These are phyloP conservation scores for Penicillium sp. DNA, from an alignment of 2,329 filamentous ascomycete genomes.

Conservation along the genomic window DNA sequence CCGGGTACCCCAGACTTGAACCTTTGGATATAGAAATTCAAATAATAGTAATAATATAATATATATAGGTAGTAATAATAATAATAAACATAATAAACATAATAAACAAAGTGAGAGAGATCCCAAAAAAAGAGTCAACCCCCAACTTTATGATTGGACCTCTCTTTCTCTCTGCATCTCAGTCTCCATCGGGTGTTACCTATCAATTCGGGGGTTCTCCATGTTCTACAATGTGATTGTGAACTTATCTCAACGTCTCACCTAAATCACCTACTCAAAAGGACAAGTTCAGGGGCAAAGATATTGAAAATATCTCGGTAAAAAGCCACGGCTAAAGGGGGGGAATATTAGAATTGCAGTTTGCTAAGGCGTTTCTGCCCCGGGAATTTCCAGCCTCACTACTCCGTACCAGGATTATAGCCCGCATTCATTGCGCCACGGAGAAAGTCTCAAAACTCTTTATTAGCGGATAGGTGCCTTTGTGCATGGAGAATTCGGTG, in stretches of 20 bases:
- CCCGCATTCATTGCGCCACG: background rate
- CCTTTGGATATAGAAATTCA: too few relatives aligned
- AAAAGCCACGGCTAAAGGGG: constrained; percentile 8
- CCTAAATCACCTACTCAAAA: background rate
- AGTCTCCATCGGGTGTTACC: background rate
- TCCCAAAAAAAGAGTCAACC: background rate
- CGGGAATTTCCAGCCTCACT: background rate
- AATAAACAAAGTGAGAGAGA: background rate
- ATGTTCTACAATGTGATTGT: background rate
- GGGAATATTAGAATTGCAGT: background rate
- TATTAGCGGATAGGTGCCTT: background rate
- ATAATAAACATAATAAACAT: too few relatives aligned
- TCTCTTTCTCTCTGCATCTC: background rate
- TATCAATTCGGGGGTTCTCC: background rate
- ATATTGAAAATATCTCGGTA: background rate
- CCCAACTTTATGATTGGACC: background rate
- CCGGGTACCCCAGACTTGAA: background rate
- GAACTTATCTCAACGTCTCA: background rate
- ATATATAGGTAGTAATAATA: too few relatives aligned
- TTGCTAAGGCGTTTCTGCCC: background rate
- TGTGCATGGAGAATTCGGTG: background rate
- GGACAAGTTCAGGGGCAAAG: background rate
- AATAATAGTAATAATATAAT: too few relatives aligned
- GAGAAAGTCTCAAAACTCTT: background rate
- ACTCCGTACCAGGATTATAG: background rate